Evolutionary conservation across 208 protist genomes (phyloP), one percentile per base, ranked within the genome.

Genomic region (Trichomonas vaginalis): DNA sequence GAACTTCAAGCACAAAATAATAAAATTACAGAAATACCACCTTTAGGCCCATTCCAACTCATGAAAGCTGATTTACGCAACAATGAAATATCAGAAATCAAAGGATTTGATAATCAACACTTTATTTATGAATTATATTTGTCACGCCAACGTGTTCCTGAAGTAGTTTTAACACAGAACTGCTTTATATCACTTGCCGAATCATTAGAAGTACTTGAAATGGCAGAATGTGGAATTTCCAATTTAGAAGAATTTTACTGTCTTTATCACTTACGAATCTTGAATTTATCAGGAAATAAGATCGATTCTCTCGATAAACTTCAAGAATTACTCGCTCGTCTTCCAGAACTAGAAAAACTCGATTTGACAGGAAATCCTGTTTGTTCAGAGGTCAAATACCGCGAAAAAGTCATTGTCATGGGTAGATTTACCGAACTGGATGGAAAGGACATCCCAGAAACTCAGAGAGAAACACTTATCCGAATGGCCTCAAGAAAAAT

Each of bases 1-100:
- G 86, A 92, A 51, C 14, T 92, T 51, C 86, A 92, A 92, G 40
- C 45, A 21, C 86, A 92, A 51, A 42, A 92, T 92, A 92, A 92
- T 51, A 32, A 92, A 51, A 48, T 92, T 35, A 51, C 86, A 39
- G 86, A 92, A 92, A 92, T 92, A 27, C 45, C 45, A 39, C 40
- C 42, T 17, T 15, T 92, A 39, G 27, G 10, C 0, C 86, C 86
- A 39, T 92, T 92, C 15, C 14, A 48, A n/a, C 27, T 92, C 0
- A 48, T 23, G 46, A 92, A 92, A 92, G 27, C 37, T 39, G 86
- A 92, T 92, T 15, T 92, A 21, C 12, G 86, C 2, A 42, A 92
- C 45, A 92, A 92, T 51, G 27, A 35, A 39, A 92, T 92, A 12
- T 17, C 0, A 2, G 46, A 51, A 92, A 51, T 92, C 27, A 51